phyloP scores from a whole-genome alignment of 352 stramenopile genomes.

The Pythium myriotylum region DNA sequence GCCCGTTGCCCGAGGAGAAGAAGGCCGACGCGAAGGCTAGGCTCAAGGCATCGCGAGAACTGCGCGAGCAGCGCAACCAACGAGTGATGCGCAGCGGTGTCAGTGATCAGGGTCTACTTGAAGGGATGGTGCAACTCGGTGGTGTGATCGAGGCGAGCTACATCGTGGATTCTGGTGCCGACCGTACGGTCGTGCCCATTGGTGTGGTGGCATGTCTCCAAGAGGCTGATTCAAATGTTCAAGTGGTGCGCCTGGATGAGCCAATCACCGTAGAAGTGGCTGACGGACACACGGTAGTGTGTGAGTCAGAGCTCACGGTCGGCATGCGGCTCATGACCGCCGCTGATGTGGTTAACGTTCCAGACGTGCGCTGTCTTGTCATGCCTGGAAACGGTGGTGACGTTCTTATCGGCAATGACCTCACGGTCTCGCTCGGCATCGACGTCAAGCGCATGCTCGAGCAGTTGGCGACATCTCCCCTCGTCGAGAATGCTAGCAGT shows the following conservation, averaged over 20 bases:
- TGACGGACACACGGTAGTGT: background rate
- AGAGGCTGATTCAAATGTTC: background rate
- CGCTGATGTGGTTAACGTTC: background rate
- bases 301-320: background rate
- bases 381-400: constrained; percentile 1
- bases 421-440: constrained; percentile 2
- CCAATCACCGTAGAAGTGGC: background rate
- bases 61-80: constrained; percentile 2
- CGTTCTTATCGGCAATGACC: constrained; percentile 3
- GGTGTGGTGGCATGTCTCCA: background rate
- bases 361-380: background rate
- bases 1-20: background rate
- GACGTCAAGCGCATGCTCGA: constrained; percentile 4
- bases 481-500: background rate
- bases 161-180: background rate
- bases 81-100: background rate
- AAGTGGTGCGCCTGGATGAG: background rate
- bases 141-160: background rate
- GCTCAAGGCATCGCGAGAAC: background rate
- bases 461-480: background rate
- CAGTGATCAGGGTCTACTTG: background rate
- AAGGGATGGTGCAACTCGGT: background rate
- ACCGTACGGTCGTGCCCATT: background rate
- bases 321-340: constrained; percentile 1
- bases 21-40: background rate